A percentile compares a stretch with the other conserved stretches of the same genome.
Evolutionary conservation across 495 filamentous ascomycete species (phyloP).

Genomic region (Cercophora samala): DNA sequence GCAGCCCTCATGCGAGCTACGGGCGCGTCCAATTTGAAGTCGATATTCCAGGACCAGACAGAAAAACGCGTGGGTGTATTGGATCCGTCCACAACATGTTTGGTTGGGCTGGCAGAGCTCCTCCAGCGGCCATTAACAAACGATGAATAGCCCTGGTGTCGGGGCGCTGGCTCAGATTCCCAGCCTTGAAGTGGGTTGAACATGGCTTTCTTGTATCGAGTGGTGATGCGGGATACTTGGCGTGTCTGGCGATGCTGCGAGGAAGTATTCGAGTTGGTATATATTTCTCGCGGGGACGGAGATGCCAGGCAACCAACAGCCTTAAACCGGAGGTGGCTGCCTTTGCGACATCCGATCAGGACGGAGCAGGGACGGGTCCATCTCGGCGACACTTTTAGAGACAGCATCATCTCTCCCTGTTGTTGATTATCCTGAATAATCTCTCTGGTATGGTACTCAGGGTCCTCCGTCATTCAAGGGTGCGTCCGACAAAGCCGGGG

Average conservation of each 20-base stretch:
- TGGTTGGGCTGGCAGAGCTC: background rate
- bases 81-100: background rate
- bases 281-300: background rate
- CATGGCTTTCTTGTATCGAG: background rate
- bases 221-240: background rate
- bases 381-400: background rate
- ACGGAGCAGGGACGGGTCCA: background rate
- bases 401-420: background rate
- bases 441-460: background rate
- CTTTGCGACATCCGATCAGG: background rate
- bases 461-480: background rate
- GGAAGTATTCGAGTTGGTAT: background rate
- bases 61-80: conserved; percentile 14
- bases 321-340: background rate
- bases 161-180: background rate
- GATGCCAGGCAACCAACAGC: background rate
- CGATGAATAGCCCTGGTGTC: conserved; percentile 17
- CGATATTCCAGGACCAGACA: conserved; percentile 50
- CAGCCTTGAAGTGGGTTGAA: background rate
- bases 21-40: conserved; percentile 41
- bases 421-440: background rate
- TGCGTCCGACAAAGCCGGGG: background rate
- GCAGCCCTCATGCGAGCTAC: conserved; percentile 44
- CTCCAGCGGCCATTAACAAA: background rate
- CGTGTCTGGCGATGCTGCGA: background rate